Evolutionary conservation across 2,329 filamentous ascomycete species (phyloP), one percentile per base, ranked within the genome.

Genomic region (Microsporum ferrugineum): DNA sequence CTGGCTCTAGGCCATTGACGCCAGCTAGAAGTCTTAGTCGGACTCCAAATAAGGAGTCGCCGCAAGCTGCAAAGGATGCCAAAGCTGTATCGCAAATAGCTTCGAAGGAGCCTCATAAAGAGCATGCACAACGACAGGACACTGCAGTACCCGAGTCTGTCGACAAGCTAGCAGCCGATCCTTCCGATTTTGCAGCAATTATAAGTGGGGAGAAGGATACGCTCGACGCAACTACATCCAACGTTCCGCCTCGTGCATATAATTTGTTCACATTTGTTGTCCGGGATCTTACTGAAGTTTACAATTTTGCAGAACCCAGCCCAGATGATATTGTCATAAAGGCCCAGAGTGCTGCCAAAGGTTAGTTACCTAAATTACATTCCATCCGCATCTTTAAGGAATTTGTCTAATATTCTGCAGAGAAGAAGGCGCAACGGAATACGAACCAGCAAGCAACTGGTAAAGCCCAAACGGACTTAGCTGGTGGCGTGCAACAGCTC

Each of bases 311-410:
- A 79, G 84, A 85, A 72, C 91, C 92, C 60, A 96, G 91, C 75
- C 91, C 91, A 67, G 91, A 97, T 77, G 91, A 96, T 73, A 77
- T 94, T 70, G 88, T 96, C 69, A 81, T 90, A 65, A 84, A 86
- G 73, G 92, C 91, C 67, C 92, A 96, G 80, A 86, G 68, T 64
- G 73, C 71, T 69, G 73, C 86, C 76, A 88, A 91, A 89, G 87
- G 88, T 90, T 88, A 85, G 85, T 70, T 72, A 17, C 10, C 17
- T 23, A 23, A 23, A 43, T 43, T 36, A 23, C 34, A 36, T 5
- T n/a, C 36, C 10, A 36, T n/a, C 47, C 10, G 5, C 3, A 2
- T 23, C 36, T 41, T 33, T 5, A 5, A 4, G 23, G 7, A 3
- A 33, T 56, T 14, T 39, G 64, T 71, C 72, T 77, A 75, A 77